phyloP scores from a whole-genome alignment of 495 filamentous ascomycete species.

The Podospora sp. region DNA sequence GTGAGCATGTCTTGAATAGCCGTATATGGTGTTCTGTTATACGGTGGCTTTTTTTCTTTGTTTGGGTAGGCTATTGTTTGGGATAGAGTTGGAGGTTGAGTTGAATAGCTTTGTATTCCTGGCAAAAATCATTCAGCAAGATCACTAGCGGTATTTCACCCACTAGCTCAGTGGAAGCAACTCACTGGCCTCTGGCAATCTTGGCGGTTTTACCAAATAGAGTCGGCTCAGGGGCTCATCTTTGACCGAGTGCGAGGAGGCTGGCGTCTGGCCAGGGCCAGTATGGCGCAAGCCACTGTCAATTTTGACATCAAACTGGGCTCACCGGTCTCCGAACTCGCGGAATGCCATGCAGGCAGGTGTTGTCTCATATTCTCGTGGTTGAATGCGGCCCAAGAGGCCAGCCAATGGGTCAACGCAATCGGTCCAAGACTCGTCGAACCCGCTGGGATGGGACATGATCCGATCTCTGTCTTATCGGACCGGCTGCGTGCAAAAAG shows the following conservation, averaged over 20 bases:
- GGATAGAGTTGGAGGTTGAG: no score
- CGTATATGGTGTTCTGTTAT: background rate
- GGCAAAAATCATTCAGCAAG: no score
- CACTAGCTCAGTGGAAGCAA: no score
- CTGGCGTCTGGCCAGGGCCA: no score
- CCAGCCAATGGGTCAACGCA: slow-evolving; percentile 1
- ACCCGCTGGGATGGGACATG: background rate
- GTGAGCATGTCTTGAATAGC: background rate
- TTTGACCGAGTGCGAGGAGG: background rate
- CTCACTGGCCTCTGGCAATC: no score
- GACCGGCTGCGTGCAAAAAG: background rate
- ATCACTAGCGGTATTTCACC: no score
- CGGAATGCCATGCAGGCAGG: background rate
- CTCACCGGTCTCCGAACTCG: background rate
- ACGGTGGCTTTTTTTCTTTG: background rate
- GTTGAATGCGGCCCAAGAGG: background rate
- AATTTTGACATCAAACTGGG: background rate
- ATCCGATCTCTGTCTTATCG: background rate
- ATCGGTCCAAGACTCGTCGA: background rate
- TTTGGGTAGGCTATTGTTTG: background rate
- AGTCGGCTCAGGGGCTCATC: background rate
- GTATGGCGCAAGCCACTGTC: background rate
- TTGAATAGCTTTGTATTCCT: no score
- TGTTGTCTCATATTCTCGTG: slow-evolving; percentile 9
- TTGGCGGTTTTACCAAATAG: no score